phyloP scores from a whole-genome alignment of 495 filamentous ascomycete genomes.

The Penicillium samsonianum region DNA sequence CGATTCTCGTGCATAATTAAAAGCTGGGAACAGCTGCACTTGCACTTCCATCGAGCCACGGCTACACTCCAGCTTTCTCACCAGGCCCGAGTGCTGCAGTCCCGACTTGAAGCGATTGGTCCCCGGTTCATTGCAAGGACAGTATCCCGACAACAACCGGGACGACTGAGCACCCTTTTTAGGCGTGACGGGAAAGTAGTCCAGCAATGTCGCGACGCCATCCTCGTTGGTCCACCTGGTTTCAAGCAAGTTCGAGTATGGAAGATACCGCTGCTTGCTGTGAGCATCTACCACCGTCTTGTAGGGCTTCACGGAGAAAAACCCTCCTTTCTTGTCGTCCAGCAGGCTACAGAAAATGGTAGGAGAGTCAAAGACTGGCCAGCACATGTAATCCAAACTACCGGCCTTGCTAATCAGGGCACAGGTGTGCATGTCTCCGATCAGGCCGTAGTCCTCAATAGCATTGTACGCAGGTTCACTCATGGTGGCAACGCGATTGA shows the following conservation, averaged over 20 bases:
- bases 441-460: constrained; percentile 74
- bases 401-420: constrained; percentile 70
- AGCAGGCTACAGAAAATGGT: constrained; percentile 66
- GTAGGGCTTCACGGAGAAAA: constrained; percentile 59
- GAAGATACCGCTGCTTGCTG: constrained; percentile 70
- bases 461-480: constrained; percentile 53
- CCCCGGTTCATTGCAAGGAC: constrained; percentile 36
- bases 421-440: constrained; percentile 78
- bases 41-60: constrained; percentile 62
- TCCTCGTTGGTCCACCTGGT: constrained; percentile 71
- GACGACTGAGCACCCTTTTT: constrained; percentile 26
- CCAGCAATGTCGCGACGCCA: constrained; percentile 67
- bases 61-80: constrained; percentile 69
- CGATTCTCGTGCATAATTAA: constrained; percentile 62
- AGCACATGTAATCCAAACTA: constrained; percentile 75
- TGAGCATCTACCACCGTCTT: constrained; percentile 51
- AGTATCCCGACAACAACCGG: constrained; percentile 38
- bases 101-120: constrained; percentile 44
- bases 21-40: constrained; percentile 69
- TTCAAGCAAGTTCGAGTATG: constrained; percentile 69
- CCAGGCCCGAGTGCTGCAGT: constrained; percentile 47
- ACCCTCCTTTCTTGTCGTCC: constrained; percentile 70
- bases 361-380: constrained; percentile 70
- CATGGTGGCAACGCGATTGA: constrained; percentile 17
- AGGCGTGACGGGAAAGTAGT: constrained; percentile 63